Base-by-base conservation (phyloP, 208 protist species). In the Porcisia hertigi region DNA sequence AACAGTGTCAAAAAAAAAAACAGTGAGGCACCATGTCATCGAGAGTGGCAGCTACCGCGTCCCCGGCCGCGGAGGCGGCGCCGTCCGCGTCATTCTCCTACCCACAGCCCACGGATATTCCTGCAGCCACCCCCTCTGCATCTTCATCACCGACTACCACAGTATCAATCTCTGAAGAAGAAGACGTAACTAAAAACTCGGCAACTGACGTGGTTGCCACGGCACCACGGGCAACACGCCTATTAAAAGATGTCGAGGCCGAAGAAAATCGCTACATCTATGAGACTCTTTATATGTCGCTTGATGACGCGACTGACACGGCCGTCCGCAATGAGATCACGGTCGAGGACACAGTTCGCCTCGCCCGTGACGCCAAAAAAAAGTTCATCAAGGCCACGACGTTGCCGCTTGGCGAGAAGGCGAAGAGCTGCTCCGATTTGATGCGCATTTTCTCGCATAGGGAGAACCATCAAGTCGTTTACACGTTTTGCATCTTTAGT, bases 181-280 rank as follows among this genome's bases (percentile, higher is more conserved):
- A 45, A 16, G 62, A 5, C 23, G 25, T 41, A 18, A 23, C 62
- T 6, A 47, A 30, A 18, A 23, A 67, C 41, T 67, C 23, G 23
- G 34, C 20, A 25, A 30, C 41, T 47, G 20, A 8, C 23, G 41
- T 18, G 34, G 39, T 30, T 25, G 75, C 70, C 34, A 11, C 73
- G 18, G 30, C 66, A 39, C 43, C 66, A 39, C 75, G 76, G 39
- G 82, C 63, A 45, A 86, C 78, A 49, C 88, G 88, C 23, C 57
- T 82, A 25, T 65, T 96, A 41, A 88, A 82, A 30, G 88, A 93
- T 69, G 80, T 92, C 20, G 85, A 94, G 84, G 75, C 64, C 23
- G 80, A 92, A 25, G 92, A 96, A 73, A 88, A 83, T 60, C 82
- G 83, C n/a, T 77, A 77, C 49, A 78, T 94, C 60, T 92, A 90